Evolutionary conservation across 257 asterid species (phyloP), one percentile per base, ranked within the genome.

Genomic region (Datura wrightii): DNA sequence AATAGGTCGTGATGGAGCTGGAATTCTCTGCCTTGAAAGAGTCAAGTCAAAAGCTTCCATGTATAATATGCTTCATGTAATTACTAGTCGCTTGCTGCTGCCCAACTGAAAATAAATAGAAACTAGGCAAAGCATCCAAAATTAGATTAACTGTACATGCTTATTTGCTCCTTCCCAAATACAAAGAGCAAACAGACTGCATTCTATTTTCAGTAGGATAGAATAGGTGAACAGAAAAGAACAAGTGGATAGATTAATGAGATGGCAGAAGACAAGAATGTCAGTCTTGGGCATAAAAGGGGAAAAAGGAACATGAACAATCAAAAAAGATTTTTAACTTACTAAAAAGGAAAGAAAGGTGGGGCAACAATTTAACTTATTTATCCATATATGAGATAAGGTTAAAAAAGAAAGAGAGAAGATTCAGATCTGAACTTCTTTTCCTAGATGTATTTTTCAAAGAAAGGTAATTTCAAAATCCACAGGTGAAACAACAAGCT

Each of bases 181-280:
- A 78, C 82, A 78, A 78, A 78, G 46, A 52, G 82, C 44, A 76
- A 76, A 48, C 11, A 53, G 31, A 62, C 41, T 19, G 50, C 11
- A 8, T 50, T 31, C 15, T 76, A 62, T 52, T 31, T 3, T 76
- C 82, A 76, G 81, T 14, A 34, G 82, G 63, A 14, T 50, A 76
- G 19, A 8, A 31, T 76, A 14, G 46, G 63, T 24, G 3, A 48
- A 76, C 5, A 76, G 82, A 76, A 74, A 72, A 31, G 15, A 46
- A 52, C 16, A 76, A 76, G 14, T 31, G 46, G 46, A 13, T 11
- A 50, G 31, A 50, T 76, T 76, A 65, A 65, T 65, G 46, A 65
- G 72, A 65, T 65, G 41, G 16, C 69, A 34, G n/a, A 65, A 31
- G 46, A 44, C 41, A 65, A 65, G 72, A 65, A 34, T 6, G 72